A percentile compares a stretch with the other conserved stretches of the same genome.
Evolutionary conservation across 2,329 filamentous ascomycete genomes (phyloP).

Genomic region (Fusarium clavum): DNA sequence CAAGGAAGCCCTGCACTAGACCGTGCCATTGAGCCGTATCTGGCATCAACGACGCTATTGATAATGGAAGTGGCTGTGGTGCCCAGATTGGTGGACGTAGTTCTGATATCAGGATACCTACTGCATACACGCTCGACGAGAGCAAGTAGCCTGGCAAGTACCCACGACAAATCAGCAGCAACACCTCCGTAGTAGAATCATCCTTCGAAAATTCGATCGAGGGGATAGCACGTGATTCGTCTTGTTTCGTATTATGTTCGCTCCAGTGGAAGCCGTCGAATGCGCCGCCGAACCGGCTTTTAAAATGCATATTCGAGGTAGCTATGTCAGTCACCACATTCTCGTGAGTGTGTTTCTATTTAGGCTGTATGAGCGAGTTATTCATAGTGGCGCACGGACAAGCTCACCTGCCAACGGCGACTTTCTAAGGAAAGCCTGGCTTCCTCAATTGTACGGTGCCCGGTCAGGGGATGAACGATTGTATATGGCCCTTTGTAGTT

Average conservation of each 20-base stretch:
- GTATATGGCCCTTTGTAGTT: neutral
- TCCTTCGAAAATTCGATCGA: too few species aligned
- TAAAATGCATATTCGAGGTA: neutral
- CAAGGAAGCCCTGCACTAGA: neutral
- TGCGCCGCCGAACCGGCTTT: too few species aligned
- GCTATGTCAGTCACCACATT: neutral
- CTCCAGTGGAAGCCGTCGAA: too few species aligned
- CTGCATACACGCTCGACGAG: neutral
- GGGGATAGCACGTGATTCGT: too few species aligned
- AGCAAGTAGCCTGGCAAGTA: neutral
- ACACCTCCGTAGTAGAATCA: neutral
- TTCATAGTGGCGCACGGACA: accelerated
- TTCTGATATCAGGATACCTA: neutral
- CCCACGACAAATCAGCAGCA: neutral
- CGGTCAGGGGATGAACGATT: neutral
- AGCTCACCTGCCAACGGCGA: neutral
- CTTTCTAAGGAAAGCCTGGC: accelerated
- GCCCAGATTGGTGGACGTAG: neutral
- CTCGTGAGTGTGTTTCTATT: neutral
- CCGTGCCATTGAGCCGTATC: neutral
- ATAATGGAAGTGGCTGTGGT: accelerated
- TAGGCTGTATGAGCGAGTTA: neutral
- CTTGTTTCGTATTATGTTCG: too few species aligned
- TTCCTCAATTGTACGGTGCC: neutral
- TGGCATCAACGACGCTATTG: neutral